Evolutionary conservation across 2,329 filamentous ascomycete species (phyloP), one percentile per base, ranked within the genome.

Genomic region (Tolypocladium amazonense): DNA sequence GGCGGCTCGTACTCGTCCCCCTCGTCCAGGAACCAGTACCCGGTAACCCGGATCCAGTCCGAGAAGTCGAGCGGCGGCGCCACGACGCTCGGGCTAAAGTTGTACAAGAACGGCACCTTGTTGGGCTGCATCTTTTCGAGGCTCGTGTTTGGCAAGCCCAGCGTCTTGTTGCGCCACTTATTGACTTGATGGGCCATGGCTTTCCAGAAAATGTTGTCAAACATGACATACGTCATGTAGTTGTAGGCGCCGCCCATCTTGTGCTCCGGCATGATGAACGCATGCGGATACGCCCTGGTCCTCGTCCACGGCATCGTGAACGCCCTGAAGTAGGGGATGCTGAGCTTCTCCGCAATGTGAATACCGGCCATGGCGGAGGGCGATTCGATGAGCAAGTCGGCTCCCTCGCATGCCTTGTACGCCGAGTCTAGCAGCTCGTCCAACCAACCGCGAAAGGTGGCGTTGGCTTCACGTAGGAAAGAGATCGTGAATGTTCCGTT

Each of bases 251-350:
- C 94, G 59, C 94, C 94, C 86, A 96, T 91, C 76, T 96, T 97
- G 73, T 90, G 87, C 63, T 95, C 90, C 1, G 92, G 89, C 62
- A 95, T 92, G 33, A 93, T 88, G 73, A 99, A 99, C 0, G 94
- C 94, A 73, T 99, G 94, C 2, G 94, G 94, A 68, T 99, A 99
- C 0, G 93, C 92, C 58, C 94, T 83, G 20, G 94, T 99, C 56
- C 92, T 86, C 0, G 94, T 96, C 94, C 94, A 99, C 0, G 94
- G 94, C 94, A 99, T 99, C 23, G 92, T 96, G 71, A 99, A 99
- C 0, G 92, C 93, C 59, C 94, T 86, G 77, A 97, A 97, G 73
- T 99, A 99, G 0, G 94, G 94, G 53, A 99, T 95, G 18, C 85
- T 81, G 2, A 99, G 81, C 30, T 92, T 91, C 75, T 99, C 94